A percentile compares a stretch with the other conserved stretches of the same genome.
Evolutionary conservation across 768 basidiomycete species (phyloP).

Genomic region (Vishniacozyma victoriae): DNA sequence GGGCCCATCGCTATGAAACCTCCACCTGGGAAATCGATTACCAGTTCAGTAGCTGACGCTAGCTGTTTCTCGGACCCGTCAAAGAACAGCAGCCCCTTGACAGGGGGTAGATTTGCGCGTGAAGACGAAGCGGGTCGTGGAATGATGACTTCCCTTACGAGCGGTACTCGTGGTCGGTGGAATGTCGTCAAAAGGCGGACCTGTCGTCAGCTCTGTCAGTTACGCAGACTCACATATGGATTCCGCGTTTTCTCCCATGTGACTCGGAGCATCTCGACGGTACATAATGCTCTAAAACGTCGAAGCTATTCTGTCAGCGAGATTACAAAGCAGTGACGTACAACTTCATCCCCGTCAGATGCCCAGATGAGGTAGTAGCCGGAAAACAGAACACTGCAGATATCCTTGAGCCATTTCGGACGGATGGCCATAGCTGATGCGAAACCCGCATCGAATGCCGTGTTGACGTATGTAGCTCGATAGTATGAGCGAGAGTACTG

Average conservation of each 20-base stretch:
- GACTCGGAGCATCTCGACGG: slow-evolving; percentile 87
- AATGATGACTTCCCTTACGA: slow-evolving; percentile 71
- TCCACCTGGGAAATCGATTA: slow-evolving; percentile 90
- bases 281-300: slow-evolving; percentile 83
- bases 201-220: slow-evolving; percentile 47
- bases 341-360: slow-evolving; percentile 93
- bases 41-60: slow-evolving; percentile 64
- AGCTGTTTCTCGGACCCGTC: slow-evolving; percentile 62
- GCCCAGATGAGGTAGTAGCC: slow-evolving; percentile 84
- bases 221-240: slow-evolving; percentile 63
- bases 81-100: slow-evolving; percentile 78
- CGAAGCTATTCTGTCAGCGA: slow-evolving; percentile 60
- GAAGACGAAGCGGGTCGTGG: slow-evolving; percentile 68
- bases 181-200: slow-evolving; percentile 59
- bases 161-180: slow-evolving; percentile 57
- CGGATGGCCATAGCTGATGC: slow-evolving; percentile 90
- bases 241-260: slow-evolving; percentile 98
- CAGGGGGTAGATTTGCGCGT: slow-evolving; percentile 65
- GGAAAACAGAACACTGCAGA: slow-evolving; percentile 77
- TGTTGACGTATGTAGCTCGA: slow-evolving; percentile 89
- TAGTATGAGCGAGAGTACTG: slow-evolving; percentile 91
- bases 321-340: slow-evolving; percentile 42
- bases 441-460: slow-evolving; percentile 94
- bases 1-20: slow-evolving; percentile 96
- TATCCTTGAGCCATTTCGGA: slow-evolving; percentile 82